Base-by-base conservation (phyloP, 805 yeast genomes). In the Candida ulmi region DNA sequence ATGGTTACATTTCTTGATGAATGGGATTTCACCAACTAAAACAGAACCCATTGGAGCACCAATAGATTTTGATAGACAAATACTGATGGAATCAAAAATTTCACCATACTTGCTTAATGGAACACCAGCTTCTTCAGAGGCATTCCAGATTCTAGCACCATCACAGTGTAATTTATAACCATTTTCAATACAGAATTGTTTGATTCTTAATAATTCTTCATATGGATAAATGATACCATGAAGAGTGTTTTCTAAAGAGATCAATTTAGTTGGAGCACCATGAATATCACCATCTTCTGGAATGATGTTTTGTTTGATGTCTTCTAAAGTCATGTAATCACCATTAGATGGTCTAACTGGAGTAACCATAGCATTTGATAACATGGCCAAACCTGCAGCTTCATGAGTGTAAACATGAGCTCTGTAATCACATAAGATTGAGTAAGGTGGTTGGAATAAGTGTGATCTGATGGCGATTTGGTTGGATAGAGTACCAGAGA, bases 101-200 rank as follows among this genome's bases (percentile, higher is more conserved):
- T 72, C 67, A 48, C 95, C 85, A 60, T 81, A 88, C 50, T 86
- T 85, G 17, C 61, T 64, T 39, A 90, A 62, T 11, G 87, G 62
- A 12, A 50, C 38, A 2, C 56, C 59, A 7, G 87, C 72, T 24
- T 74, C 90, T 11, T 74, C 83, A 28, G 78, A 69, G 8, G 96
- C 96, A 55, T 90, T 88, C 90, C 95, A 88, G 37, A 90, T 64
- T 52, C 98, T 74, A n/a, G 97, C 98, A 46, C 97, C 98, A 59
- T 90, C 98, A 52, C 88, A 76, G 55, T 91, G 97, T 49, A 88
- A 60, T 40, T 67, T 71, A 40, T 86, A 62, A 39, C 68, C 69
- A 49, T 80, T 38, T 70, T 68, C 46, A 91, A 90, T 31, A 64
- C 71, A 32, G 83, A 72, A 51, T 21, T 21, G 24, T 21, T 21